Evolutionary conservation across 805 yeast genomes (phyloP).

Genomic region (Myxozyma melibiosi): DNA sequence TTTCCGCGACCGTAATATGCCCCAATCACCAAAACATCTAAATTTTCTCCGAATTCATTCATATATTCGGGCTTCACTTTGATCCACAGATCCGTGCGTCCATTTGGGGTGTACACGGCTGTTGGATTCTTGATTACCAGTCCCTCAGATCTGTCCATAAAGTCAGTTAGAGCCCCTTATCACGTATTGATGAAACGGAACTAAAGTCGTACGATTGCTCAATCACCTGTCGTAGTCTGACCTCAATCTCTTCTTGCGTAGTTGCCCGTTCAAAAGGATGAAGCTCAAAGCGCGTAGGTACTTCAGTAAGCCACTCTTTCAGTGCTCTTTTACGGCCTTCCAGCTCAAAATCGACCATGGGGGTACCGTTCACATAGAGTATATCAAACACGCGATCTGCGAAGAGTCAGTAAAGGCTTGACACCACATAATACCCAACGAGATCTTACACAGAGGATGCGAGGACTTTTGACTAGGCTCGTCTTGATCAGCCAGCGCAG

Average conservation of each 20-base stretch:
- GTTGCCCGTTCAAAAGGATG: slow-evolving; percentile 45
- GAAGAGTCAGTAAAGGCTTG: not conserved
- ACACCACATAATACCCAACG: no score
- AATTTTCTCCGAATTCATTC: slow-evolving; percentile 80
- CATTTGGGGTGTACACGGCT: slow-evolving; percentile 62
- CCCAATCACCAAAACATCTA: slow-evolving; percentile 81
- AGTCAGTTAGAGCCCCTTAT: not conserved
- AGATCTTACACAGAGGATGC: slow-evolving; percentile 39
- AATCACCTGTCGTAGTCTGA: slow-evolving; percentile 60
- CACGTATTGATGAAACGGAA: no score
- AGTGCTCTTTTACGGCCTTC: slow-evolving; percentile 59
- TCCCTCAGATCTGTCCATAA: slow-evolving; percentile 65
- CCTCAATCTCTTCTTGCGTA: slow-evolving; percentile 56
- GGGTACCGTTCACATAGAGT: slow-evolving; percentile 64
- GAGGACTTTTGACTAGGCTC: slow-evolving; percentile 36
- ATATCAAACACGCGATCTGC: slow-evolving; percentile 65
- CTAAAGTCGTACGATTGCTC: slow-evolving; percentile 31
- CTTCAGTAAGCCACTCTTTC: slow-evolving; percentile 45
- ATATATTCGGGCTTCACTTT: slow-evolving; percentile 91
- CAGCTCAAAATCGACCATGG: slow-evolving; percentile 59
- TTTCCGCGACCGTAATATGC: slow-evolving; percentile 69
- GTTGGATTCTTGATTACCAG: slow-evolving; percentile 68
- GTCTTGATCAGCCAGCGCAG: slow-evolving; percentile 59
- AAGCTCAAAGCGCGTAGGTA: slow-evolving; percentile 29
- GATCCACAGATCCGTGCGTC: slow-evolving; percentile 69